Base-by-base conservation (phyloP, 352 stramenopile genomes). In the Halophytophthora batemanensis region DNA sequence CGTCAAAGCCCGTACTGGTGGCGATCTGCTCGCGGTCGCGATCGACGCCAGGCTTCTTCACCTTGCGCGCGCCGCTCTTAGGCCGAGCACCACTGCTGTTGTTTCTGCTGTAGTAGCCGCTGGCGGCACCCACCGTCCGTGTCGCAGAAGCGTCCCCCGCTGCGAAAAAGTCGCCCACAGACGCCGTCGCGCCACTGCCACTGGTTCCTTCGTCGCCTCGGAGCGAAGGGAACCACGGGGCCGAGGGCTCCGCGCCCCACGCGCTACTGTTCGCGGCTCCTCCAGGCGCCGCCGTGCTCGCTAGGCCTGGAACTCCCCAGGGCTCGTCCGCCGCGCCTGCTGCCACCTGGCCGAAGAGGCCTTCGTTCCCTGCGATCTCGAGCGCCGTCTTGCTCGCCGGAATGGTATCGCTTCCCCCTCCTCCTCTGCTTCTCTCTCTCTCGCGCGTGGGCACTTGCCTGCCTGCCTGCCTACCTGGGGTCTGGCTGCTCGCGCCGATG, bases 311-410 rank as follows among this genome's bases (percentile, higher is more conserved):
- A 15, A 34, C 59, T 22, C 25, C 53, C 54, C 34, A 66, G 18
- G 56, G 46, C 53, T 76, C 62, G 66, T 72, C 66, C 36, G 58
- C 62, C 54, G 53, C 31, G 48, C 44, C 56, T 58, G 47, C 60
- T 22, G 48, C 39, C 15, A 53, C 49, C 38, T 61, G 53, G 55
- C 63, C 59, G 59, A 73, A 71, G 56, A 79, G 60, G 59, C 68
- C 59, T 41, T 80, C 64, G 64, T 56, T 59, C 15, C 45, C 50
- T 36, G 64, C 59, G 40, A 77, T 77, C 37, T 74, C 56, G 43
- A 71, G 64, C 64, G 64, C 67, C 64, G 67, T 77, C 50, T 48
- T 77, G 59, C 52, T 31, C 25, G 25, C 25, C 8, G 25, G 25
- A 31, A 31, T 31, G 4, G 25, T 31, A 8, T 31, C 25, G 25